Base-by-base conservation (phyloP, 1,284 basidiomycete species). In the Phaffia rhodozyma region DNA sequence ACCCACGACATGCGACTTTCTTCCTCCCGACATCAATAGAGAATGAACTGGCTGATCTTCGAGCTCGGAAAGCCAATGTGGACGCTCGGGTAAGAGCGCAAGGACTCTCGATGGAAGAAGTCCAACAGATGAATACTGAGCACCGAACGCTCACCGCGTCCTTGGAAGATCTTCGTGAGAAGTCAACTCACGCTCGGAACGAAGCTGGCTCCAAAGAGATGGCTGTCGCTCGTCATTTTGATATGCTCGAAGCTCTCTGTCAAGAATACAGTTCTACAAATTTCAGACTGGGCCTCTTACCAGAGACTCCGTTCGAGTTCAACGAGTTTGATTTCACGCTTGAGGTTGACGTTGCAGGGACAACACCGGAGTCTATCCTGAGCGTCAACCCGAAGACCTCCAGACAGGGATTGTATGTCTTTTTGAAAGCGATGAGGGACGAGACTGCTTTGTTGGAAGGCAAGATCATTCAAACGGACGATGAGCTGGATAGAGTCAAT, bases 31-130 rank as follows among this genome's bases (percentile, higher is more conserved):
- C 85, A 85, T 23, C 76, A 86, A 5, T 78, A 81, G 59, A 82
- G 83, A 66, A 77, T 84, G 43, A 79, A 82, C 70, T 67, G 68
- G 70, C 63, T 57, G 66, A 61, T 55, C 62, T 66, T 20, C 20
- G 80, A 68, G 74, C 75, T 38, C 86, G 91, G 68, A 81, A 86
- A 65, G 77, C 77, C n/a, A 80, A 80, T 63, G 78, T 89, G 29
- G 75, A 78, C 11, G 79, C 81, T 1, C 81, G 87, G 16, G 87
- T 93, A 25, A 83, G 84, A 69, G 83, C 79, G 49, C 90, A 93
- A 73, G 91, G 92, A 71, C 80, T 93, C 38, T 82, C 86, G 0
- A 86, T 86, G 0, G 88, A 91, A 72, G 89, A 93, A 75, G 88
- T 91, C 52, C 77, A 82, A 57, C 83, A 84, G 47, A 92, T 93